Evolutionary conservation across 1,284 basidiomycete genomes (phyloP).

Genomic region (Flammula alnicola): DNA sequence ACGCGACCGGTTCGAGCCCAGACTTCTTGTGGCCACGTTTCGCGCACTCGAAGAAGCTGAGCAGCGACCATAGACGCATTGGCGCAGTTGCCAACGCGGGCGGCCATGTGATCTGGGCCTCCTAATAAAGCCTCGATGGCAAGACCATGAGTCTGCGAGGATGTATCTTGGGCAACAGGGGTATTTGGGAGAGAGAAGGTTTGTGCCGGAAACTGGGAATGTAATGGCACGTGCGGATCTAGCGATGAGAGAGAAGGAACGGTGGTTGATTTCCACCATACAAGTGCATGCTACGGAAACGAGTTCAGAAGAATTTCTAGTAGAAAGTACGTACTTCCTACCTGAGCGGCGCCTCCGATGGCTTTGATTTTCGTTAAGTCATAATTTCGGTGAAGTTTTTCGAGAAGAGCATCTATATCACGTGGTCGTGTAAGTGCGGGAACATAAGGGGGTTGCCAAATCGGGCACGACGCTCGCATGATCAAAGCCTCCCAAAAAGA

Average conservation of each 20-base stretch:
- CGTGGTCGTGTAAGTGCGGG: constrained; percentile 35
- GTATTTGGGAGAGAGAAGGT: constrained; percentile 77
- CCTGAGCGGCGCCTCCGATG: constrained; percentile 77
- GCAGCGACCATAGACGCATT: constrained; percentile 70
- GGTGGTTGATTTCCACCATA: constrained; percentile 81
- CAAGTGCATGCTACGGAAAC: constrained; percentile 65
- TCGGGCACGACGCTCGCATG: constrained; percentile 29
- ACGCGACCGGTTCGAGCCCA: constrained; percentile 72
- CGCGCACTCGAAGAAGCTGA: constrained; percentile 70
- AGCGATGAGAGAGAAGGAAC: constrained; percentile 67
- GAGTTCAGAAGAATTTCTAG: constrained; percentile 14
- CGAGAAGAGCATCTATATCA: constrained; percentile 69
- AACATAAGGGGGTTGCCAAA: constrained; percentile 34
- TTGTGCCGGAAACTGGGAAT: constrained; percentile 68
- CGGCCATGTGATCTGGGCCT: constrained; percentile 75
- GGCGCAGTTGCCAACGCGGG: constrained; percentile 71
- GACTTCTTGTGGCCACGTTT: constrained; percentile 72
- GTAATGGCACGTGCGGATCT: constrained; percentile 66
- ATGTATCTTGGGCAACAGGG: constrained; percentile 77
- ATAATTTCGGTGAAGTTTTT: constrained; percentile 70
- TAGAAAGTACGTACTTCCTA: constrained; percentile 30
- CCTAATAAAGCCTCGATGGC: constrained; percentile 74
- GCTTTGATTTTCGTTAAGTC: constrained; percentile 71
- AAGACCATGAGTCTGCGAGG: constrained; percentile 74
- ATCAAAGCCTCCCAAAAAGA: constrained; percentile 25